Conservation (phyloP, 192 early-diverging fungal species). For the Rhizoclosmatium sp. region DNA sequence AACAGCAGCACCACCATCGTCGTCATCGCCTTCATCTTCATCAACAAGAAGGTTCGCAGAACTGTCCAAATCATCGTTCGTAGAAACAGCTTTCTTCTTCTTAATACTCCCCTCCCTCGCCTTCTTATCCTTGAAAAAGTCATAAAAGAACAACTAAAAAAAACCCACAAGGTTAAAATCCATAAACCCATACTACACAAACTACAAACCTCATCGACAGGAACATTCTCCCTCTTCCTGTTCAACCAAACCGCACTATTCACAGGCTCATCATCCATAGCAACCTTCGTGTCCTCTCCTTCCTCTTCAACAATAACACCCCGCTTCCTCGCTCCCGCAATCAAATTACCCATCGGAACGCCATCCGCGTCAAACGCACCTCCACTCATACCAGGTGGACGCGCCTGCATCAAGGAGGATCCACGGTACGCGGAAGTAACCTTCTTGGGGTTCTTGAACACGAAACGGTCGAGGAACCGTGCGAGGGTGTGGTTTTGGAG, state of each 20-base stretch:
- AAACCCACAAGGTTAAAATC: not conserved
- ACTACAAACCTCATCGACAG: slow-evolving; percentile 72
- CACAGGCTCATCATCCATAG: slow-evolving; percentile 67
- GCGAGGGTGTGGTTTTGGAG: slow-evolving; percentile 89
- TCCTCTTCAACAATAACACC: slow-evolving; percentile 73
- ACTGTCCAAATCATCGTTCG: slow-evolving; percentile 57
- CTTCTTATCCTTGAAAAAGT: slow-evolving; percentile 72
- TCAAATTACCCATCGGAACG: slow-evolving; percentile 30
- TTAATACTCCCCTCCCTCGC: slow-evolving; percentile 37
- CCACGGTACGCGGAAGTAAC: slow-evolving; percentile 63
- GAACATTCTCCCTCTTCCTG: slow-evolving; percentile 66
- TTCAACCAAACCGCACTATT: slow-evolving; percentile 70
- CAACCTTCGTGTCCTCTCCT: slow-evolving; percentile 44
- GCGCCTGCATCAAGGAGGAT: slow-evolving; percentile 68
- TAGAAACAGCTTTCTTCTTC: slow-evolving; percentile 44
- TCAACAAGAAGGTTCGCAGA: not conserved
- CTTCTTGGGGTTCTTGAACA: slow-evolving; percentile 93
- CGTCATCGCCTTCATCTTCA: slow-evolving; percentile 24
- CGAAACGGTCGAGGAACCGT: slow-evolving; percentile 95
- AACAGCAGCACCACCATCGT: slow-evolving; percentile 53
- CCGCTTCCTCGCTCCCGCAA: slow-evolving; percentile 49
- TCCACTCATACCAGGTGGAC: slow-evolving; percentile 53
- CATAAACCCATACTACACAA: not conserved
- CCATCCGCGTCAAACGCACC: slow-evolving; percentile 37
- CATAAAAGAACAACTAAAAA: slow-evolving; percentile 73